phyloP scores from a whole-genome alignment of 1,139 yeast genomes.

The Sugiyamaella paludigena region DNA sequence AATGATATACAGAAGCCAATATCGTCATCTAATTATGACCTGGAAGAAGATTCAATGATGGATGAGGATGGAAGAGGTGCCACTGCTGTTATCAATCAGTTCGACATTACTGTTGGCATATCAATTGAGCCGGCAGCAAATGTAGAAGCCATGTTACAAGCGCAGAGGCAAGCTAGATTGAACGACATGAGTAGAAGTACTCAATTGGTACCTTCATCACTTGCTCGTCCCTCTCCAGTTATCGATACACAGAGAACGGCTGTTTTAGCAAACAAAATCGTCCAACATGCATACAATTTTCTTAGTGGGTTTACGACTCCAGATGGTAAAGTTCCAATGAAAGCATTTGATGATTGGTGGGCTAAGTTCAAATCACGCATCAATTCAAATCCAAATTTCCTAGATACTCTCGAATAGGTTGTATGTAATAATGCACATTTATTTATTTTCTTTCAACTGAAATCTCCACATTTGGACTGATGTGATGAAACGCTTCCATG shows the following conservation, averaged over 20 bases:
- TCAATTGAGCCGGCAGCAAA: conserved; percentile 74
- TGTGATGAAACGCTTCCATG: background rate
- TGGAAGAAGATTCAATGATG: conserved; percentile 41
- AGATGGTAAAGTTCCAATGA: conserved; percentile 79
- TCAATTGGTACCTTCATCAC: conserved; percentile 23
- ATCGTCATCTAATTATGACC: conserved; percentile 29
- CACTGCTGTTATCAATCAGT: conserved; percentile 23
- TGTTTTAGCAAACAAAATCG: conserved; percentile 76
- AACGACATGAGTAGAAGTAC: too few species aligned
- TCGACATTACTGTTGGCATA: conserved; percentile 68
- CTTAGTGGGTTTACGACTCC: conserved; percentile 78
- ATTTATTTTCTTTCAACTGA: too few species aligned
- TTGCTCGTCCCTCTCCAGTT: conserved; percentile 27
- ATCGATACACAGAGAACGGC: conserved; percentile 37
- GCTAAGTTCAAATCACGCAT: conserved; percentile 74
- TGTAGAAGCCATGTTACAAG: conserved; percentile 43
- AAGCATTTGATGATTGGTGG: conserved; percentile 96
- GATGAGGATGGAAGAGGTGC: conserved; percentile 26
- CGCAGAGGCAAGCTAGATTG: conserved; percentile 1
- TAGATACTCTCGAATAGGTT: conserved; percentile 46
- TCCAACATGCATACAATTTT: conserved; percentile 87
- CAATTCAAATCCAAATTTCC: conserved; percentile 75
- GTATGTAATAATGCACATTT: background rate
- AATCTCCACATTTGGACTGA: background rate
- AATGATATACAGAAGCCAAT: conserved; percentile 24